Percentiles rank a stretch among this genome's conserved stretches.
Conservation (phyloP, 148 eudicot genomes). For the Chenopodium album region DNA sequence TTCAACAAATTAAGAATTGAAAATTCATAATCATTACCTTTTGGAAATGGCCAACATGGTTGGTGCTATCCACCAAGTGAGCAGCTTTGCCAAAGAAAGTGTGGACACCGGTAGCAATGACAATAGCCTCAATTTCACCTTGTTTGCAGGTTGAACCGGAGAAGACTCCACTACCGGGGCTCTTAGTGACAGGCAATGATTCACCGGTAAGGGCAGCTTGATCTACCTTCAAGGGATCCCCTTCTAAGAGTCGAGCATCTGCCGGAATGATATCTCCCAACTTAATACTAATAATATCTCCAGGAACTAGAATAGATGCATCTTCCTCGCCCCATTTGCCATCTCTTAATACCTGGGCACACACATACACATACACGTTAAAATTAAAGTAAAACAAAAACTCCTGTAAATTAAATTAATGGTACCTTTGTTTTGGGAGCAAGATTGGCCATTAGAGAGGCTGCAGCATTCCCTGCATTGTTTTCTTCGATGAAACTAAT, state of each 20-base stretch:
- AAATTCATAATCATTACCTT: constrained; percentile 27
- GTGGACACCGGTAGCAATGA: constrained; percentile 74
- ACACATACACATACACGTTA: background rate
- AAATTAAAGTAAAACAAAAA: too few relatives aligned
- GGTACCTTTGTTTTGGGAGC: constrained; percentile 66
- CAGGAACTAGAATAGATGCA: constrained; percentile 66
- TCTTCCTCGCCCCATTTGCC: constrained; percentile 75
- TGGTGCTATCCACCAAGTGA: constrained; percentile 71
- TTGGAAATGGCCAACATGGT: constrained; percentile 76
- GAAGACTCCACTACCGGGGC: constrained; percentile 58
- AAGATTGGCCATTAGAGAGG: constrained; percentile 73
- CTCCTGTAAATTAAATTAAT: too few relatives aligned
- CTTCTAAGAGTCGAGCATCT: constrained; percentile 75
- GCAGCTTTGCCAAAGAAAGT: constrained; percentile 88
- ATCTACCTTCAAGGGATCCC: constrained; percentile 74
- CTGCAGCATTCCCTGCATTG: constrained; percentile 76
- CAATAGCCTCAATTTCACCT: constrained; percentile 75
- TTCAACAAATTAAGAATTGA: too few relatives aligned
- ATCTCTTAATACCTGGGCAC: constrained; percentile 56
- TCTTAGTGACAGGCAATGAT: constrained; percentile 62
- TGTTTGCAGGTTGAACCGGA: constrained; percentile 83
- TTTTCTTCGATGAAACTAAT: constrained; percentile 74
- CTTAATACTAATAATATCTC: constrained; percentile 70
- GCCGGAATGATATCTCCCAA: constrained; percentile 85
- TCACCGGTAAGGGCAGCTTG: constrained; percentile 84